phyloP scores from a whole-genome alignment of 2,329 filamentous ascomycete species.

The Teratosphaeria pseudoeucalypti region DNA sequence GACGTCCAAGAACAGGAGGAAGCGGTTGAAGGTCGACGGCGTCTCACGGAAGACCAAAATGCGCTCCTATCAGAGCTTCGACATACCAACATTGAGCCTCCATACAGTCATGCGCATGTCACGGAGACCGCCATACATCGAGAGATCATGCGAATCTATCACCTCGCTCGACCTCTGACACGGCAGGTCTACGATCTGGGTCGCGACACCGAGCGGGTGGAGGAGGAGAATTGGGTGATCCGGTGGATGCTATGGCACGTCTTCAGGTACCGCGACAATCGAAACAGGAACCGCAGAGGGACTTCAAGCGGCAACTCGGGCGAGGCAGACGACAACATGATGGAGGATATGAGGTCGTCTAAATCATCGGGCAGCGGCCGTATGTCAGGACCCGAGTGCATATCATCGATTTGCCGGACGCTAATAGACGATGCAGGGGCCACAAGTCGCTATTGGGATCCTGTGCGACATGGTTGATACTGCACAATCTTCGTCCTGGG shows the following conservation, averaged over 20 bases:
- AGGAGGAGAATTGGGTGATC: slow-evolving; percentile 41
- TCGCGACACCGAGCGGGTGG: slow-evolving; percentile 29
- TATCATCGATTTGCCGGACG: background rate
- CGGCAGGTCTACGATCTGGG: slow-evolving; percentile 33
- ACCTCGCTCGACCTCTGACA: slow-evolving; percentile 29
- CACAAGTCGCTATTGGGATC: background rate
- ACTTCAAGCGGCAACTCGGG: background rate
- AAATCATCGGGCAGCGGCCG: background rate
- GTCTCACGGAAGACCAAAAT: slow-evolving; percentile 29
- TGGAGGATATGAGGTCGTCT: background rate
- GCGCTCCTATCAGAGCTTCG: slow-evolving; percentile 30
- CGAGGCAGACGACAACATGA: slow-evolving; percentile 2
- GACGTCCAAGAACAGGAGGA: slow-evolving; percentile 27
- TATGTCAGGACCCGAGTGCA: background rate
- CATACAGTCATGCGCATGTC: slow-evolving; percentile 38
- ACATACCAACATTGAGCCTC: slow-evolving; percentile 23
- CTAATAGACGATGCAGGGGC: background rate
- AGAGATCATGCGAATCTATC: slow-evolving; percentile 34
- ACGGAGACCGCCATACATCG: slow-evolving; percentile 38
- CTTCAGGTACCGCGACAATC: slow-evolving; percentile 35
- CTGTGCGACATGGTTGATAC: background rate
- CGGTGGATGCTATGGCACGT: slow-evolving; percentile 44
- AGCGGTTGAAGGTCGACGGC: slow-evolving; percentile 31
- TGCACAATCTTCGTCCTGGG: background rate
- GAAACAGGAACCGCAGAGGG: slow-evolving; percentile 21